phyloP scores from a whole-genome alignment of 106 monocot species.

The Cymbidium sinense region DNA sequence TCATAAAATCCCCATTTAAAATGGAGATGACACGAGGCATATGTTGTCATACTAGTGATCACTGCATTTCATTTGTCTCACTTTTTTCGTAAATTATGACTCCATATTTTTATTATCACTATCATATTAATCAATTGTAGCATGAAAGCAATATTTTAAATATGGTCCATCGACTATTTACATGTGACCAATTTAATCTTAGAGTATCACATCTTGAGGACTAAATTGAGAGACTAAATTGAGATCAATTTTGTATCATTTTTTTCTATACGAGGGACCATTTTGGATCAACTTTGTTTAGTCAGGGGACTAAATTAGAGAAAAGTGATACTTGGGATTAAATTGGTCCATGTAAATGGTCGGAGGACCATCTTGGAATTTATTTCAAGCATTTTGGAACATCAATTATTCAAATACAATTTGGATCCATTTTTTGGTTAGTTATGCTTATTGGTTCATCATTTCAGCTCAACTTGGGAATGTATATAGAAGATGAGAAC shows the following conservation, averaged over 20 bases:
- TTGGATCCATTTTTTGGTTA: neutral
- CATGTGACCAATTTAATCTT: too few relatives aligned
- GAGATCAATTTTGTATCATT: too few relatives aligned
- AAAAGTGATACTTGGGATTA: too few relatives aligned
- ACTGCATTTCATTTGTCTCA: neutral
- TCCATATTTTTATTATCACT: neutral
- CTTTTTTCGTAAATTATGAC: neutral
- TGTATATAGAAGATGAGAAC: conserved; percentile 42
- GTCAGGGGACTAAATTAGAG: too few relatives aligned
- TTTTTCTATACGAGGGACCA: too few relatives aligned
- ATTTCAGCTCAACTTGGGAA: conserved; percentile 62
- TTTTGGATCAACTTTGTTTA: too few relatives aligned
- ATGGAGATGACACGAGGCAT: neutral
- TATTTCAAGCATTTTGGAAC: conserved; percentile 1
- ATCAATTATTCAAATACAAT: neutral
- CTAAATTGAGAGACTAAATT: too few relatives aligned
- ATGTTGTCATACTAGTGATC: neutral
- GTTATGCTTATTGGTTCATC: conserved; percentile 5
- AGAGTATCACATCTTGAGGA: too few relatives aligned
- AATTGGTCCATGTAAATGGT: too few relatives aligned
- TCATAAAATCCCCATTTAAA: neutral
- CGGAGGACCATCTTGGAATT: too few relatives aligned
- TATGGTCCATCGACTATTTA: too few relatives aligned
- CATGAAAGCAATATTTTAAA: too few relatives aligned
- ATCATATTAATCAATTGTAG: neutral